A percentile compares a stretch with the other conserved stretches of the same genome.
phyloP scores from a whole-genome alignment of 371 early-diverging fungal genomes.

The Lichtheimia ornata region DNA sequence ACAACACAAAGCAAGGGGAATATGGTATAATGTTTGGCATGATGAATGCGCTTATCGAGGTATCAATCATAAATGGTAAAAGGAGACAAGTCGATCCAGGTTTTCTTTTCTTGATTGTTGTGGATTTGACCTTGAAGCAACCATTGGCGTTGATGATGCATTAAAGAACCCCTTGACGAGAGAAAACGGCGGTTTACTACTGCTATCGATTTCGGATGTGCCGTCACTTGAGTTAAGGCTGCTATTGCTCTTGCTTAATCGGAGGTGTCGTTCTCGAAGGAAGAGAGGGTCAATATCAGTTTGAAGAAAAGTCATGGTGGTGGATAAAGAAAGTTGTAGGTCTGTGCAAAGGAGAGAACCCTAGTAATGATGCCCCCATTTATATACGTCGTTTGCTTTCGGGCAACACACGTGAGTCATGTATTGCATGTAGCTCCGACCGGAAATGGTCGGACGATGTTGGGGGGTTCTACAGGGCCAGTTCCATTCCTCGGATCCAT shows the following conservation, averaged over 20 bases:
- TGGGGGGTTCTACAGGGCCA: too few relatives aligned
- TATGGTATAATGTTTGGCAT: not conserved
- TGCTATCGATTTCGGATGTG: conserved; percentile 2
- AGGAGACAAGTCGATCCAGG: conserved; percentile 11
- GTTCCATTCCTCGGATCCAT: too few relatives aligned
- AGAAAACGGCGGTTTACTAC: not conserved
- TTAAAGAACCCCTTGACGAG: not conserved
- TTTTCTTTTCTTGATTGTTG: conserved; percentile 4
- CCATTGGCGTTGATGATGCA: not conserved
- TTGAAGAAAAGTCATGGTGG: conserved; percentile 22
- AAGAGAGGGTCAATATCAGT: conserved; percentile 22
- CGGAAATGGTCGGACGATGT: too few relatives aligned
- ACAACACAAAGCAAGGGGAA: not conserved
- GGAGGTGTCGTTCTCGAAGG: conserved; percentile 20
- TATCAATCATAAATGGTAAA: not conserved
- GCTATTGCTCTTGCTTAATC: conserved; percentile 11
- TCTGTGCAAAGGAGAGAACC: too few relatives aligned
- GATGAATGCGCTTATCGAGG: not conserved
- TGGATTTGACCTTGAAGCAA: not conserved
- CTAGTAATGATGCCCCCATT: too few relatives aligned
- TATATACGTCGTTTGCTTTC: too few relatives aligned
- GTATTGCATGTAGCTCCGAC: too few relatives aligned
- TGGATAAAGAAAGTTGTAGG: not conserved
- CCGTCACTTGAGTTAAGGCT: conserved; percentile 8
- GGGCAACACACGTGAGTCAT: too few relatives aligned